Evolutionary conservation across 2,329 filamentous ascomycete species (phyloP).

Genomic region (Polytolypa hystricis): DNA sequence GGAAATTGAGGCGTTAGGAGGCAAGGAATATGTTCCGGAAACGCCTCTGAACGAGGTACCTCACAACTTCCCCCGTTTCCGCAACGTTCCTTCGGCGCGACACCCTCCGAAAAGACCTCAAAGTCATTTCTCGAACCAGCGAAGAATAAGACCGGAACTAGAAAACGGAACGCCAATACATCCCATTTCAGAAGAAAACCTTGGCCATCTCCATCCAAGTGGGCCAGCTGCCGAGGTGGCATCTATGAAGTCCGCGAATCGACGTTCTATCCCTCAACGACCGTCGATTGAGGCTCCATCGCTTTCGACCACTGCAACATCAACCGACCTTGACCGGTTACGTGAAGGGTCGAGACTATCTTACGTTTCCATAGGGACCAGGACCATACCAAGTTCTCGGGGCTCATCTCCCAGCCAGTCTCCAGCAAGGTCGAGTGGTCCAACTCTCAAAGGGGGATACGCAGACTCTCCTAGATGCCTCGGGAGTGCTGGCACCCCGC

Average conservation of each 20-base stretch:
- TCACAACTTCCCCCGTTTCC: constrained; percentile 8
- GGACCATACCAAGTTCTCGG: constrained; percentile 18
- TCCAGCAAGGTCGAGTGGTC: constrained; percentile 16
- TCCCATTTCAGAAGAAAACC: neutral
- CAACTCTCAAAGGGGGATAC: constrained; percentile 2
- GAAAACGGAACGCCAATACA: neutral
- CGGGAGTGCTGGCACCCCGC: neutral
- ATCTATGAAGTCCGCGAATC: constrained; percentile 11
- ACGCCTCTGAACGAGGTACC: constrained; percentile 6
- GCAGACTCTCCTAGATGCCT: constrained; percentile 5
- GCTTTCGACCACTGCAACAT: constrained; percentile 13
- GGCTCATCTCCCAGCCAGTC: constrained; percentile 16
- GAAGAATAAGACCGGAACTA: too few relatives aligned
- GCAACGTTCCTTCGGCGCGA: neutral
- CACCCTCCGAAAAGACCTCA: neutral
- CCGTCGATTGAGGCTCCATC: constrained; percentile 14
- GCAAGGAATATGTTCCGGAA: constrained; percentile 33
- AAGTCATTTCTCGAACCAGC: too few relatives aligned
- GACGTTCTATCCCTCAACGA: constrained; percentile 12
- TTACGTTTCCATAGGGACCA: constrained; percentile 13
- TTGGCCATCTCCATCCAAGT: neutral
- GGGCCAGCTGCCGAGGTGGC: constrained; percentile 2
- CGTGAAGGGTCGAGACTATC: constrained; percentile 15
- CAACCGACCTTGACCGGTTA: constrained; percentile 14
- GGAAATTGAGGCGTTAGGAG: constrained; percentile 36